Evolutionary conservation across 495 filamentous ascomycete genomes (phyloP), one percentile per base, ranked within the genome.

Genomic region (Aspergillus haitiensis): DNA sequence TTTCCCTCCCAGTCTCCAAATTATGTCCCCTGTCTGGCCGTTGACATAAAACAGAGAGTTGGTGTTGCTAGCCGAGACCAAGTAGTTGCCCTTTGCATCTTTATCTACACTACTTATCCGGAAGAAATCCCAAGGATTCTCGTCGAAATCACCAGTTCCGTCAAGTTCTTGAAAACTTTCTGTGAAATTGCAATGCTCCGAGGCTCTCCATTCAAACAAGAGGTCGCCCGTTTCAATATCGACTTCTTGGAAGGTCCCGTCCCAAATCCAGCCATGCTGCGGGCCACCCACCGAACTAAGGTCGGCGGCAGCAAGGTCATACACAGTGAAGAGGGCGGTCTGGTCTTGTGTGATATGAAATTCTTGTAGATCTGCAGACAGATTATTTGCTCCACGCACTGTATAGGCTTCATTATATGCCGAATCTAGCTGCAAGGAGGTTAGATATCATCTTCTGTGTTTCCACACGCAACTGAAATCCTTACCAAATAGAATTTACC

Each of bases 211-310:
- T 56, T 77, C 55, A 59, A 77, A 81, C 10, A 78, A 56, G 0
- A 78, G 56, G 0, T 73, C 64, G 37, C 75, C 74, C 2, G 73
- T 79, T 46, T 75, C 74, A 33, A 80, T 64, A 36, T 81, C 67
- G 8, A 76, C 64, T 74, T 84, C 82, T 58, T 81, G 80, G 50
- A 84, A 76, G 3, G 77, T 71, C 16, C 80, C 70, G 56, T 84
- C 79, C 32, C 72, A 79, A 51, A 84, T 74, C 74, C 76, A 83
- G 46, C 82, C 82, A 37, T 77, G 54, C 6, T 66, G 39, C 0
- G 70, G 73, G 1, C 74, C 78, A 18, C 70, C 75, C 39, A 73
- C 69, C 2, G 70, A 59, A 1, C 69, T 70, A 10, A 84, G 65
- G 55, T 84, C 76, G 5, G 71, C 70, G 0, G 62, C 61, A 7